phyloP scores from a whole-genome alignment of 805 yeast species.

The Cyberlindnera nakhonratchasimensis region DNA sequence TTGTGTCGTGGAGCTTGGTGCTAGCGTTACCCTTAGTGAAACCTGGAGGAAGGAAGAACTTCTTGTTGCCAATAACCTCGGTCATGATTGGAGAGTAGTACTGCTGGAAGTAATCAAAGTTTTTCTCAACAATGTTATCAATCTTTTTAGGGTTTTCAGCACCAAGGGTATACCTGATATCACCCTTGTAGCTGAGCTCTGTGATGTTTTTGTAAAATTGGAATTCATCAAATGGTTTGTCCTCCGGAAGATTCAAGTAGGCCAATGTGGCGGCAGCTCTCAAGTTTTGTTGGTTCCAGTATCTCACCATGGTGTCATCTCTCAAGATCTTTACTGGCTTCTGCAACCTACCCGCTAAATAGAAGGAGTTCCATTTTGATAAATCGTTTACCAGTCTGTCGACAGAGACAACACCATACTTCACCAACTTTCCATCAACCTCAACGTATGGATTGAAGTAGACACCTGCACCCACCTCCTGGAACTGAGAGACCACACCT shows the following conservation, averaged over 20 bases:
- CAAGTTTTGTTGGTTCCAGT: constrained; percentile 73
- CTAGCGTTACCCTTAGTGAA: constrained; percentile 36
- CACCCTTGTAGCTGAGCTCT: constrained; percentile 82
- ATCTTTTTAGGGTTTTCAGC: constrained; percentile 94
- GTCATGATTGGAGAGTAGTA: constrained; percentile 64
- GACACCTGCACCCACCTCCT: constrained; percentile 80
- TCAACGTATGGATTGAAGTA: constrained; percentile 89
- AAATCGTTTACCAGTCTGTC: constrained; percentile 63
- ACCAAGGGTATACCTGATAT: constrained; percentile 75
- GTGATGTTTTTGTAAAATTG: constrained; percentile 76
- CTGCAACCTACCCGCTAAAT: constrained; percentile 89
- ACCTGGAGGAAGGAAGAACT: constrained; percentile 36
- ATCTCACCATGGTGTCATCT: constrained; percentile 58
- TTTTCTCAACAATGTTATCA: constrained; percentile 77
- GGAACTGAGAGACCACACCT: constrained; percentile 51
- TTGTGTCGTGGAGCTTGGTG: constrained; percentile 46
- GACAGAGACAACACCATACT: constrained; percentile 82
- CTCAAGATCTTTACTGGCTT: constrained; percentile 82
- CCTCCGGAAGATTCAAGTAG: constrained; percentile 33
- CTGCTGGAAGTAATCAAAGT: constrained; percentile 60
- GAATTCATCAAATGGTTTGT: constrained; percentile 46
- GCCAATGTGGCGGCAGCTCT: constrained; percentile 71
- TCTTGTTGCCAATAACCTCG: constrained; percentile 34
- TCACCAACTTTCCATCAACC: constrained; percentile 56
- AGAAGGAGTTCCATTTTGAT: constrained; percentile 79